A percentile compares a stretch with the other conserved stretches of the same genome.
Conservation (phyloP, 371 early-diverging fungal species). For the Mucor sp. region DNA sequence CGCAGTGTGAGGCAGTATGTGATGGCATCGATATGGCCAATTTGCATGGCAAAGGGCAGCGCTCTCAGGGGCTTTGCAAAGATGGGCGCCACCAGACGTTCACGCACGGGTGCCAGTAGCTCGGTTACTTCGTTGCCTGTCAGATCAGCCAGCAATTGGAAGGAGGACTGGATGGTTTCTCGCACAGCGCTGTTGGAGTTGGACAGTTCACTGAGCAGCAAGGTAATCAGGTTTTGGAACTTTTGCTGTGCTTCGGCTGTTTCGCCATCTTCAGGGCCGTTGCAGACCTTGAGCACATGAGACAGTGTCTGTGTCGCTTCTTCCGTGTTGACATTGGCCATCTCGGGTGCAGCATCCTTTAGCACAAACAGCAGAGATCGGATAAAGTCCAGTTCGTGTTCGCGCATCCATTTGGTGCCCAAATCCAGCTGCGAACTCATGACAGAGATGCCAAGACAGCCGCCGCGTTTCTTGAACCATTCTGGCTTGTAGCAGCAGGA, state of each 20-base stretch:
- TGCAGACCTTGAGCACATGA: slow-evolving; percentile 83
- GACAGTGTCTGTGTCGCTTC: slow-evolving; percentile 78
- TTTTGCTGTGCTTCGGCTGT: slow-evolving; percentile 60
- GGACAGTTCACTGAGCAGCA: slow-evolving; percentile 90
- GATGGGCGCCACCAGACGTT: slow-evolving; percentile 90
- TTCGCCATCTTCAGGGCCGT: slow-evolving; percentile 67
- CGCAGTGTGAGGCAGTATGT: slow-evolving; percentile 93
- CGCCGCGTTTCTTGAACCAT: slow-evolving; percentile 86
- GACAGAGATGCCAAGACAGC: slow-evolving; percentile 87
- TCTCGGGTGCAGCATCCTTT: slow-evolving; percentile 88
- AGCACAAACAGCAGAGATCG: slow-evolving; percentile 91
- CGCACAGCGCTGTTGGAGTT: slow-evolving; percentile 91
- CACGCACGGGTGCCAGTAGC: slow-evolving; percentile 82
- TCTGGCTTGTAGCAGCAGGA: slow-evolving; percentile 87
- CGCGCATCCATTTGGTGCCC: slow-evolving; percentile 88
- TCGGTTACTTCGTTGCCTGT: slow-evolving; percentile 82
- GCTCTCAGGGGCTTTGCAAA: slow-evolving; percentile 97
- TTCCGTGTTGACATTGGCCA: slow-evolving; percentile 74
- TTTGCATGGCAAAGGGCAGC: slow-evolving; percentile 94
- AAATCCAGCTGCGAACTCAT: slow-evolving; percentile 82
- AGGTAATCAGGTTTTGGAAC: slow-evolving; percentile 72
- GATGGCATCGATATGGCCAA: slow-evolving; percentile 97
- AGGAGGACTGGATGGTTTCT: slow-evolving; percentile 82
- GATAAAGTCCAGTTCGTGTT: slow-evolving; percentile 91
- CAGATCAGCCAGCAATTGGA: slow-evolving; percentile 80